Evolutionary conservation across 148 eudicot genomes (phyloP).

Genomic region (Arbutus unedo): DNA sequence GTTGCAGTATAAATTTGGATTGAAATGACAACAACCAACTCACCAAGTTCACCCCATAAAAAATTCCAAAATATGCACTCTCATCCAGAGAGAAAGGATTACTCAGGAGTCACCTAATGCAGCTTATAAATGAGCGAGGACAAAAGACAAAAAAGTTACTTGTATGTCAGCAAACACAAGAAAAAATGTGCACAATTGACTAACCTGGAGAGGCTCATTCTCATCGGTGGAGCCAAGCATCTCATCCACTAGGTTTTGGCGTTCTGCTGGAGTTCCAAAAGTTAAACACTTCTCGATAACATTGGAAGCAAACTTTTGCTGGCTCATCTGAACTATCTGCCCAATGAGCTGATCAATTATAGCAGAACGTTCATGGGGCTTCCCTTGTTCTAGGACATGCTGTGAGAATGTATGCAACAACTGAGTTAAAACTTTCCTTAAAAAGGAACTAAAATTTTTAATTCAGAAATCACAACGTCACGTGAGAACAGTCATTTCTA

Average conservation of each 20-base stretch:
- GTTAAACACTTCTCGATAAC: conserved; percentile 82
- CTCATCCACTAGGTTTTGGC: conserved; percentile 60
- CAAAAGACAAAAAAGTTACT: background rate
- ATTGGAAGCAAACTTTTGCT: conserved; percentile 92
- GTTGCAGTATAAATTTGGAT: background rate
- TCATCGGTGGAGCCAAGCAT: conserved; percentile 78
- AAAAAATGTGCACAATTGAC: conserved; percentile 3
- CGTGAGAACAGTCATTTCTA: no score
- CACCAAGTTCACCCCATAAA: background rate
- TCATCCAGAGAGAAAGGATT: background rate
- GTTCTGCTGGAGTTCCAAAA: conserved; percentile 73
- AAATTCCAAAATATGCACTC: background rate
- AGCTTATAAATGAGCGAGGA: background rate
- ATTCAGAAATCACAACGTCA: no score
- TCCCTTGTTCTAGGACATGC: conserved; percentile 94
- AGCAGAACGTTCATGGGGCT: conserved; percentile 72
- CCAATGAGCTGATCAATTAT: conserved; percentile 62
- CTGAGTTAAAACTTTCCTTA: no score
- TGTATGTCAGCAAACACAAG: background rate
- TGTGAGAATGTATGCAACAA: conserved; percentile 26
- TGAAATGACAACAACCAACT: background rate
- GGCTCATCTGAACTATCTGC: conserved; percentile 90
- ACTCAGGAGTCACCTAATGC: background rate
- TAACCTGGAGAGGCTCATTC: conserved; percentile 88
- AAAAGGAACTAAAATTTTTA: background rate